Evolutionary conservation across 352 stramenopile species (phyloP).

Genomic region (Phytophthora pistaciae): DNA sequence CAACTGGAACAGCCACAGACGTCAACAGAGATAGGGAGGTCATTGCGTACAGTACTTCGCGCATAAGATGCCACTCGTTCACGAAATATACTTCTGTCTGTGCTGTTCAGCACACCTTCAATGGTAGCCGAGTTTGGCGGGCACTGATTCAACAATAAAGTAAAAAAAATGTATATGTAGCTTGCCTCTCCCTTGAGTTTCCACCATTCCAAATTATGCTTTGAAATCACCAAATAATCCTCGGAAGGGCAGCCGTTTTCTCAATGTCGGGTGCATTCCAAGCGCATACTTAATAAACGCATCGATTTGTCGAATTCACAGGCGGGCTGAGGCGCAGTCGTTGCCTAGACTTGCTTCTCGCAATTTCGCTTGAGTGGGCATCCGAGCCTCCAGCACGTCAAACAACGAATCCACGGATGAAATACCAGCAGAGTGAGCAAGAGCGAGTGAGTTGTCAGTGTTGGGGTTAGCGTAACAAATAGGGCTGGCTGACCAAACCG

Average conservation of each 20-base stretch:
- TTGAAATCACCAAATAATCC: slow-evolving; percentile 6
- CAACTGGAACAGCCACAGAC: neutral
- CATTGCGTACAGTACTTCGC: neutral
- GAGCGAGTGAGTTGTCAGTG: neutral
- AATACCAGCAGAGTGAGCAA: neutral
- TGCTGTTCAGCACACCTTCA: neutral
- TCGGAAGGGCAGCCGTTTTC: neutral
- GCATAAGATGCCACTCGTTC: neutral
- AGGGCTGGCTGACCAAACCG: neutral
- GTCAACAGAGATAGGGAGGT: neutral
- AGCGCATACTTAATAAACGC: neutral
- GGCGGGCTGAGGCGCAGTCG: neutral
- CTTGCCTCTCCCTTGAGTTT: neutral
- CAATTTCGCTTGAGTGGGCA: slow-evolving; percentile 1
- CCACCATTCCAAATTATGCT: neutral
- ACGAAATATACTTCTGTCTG: slow-evolving; percentile 1
- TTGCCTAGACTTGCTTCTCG: slow-evolving; percentile 2
- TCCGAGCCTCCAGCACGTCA: neutral
- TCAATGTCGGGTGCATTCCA: neutral
- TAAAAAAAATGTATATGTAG: slow-evolving; percentile 7
- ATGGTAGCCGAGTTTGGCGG: slow-evolving; percentile 1
- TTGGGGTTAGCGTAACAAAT: too few species aligned
- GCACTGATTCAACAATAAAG: slow-evolving; percentile 3
- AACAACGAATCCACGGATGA: slow-evolving; percentile 4
- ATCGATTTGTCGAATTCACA: slow-evolving; percentile 3